Percentiles rank a stretch among this genome's conserved stretches.
Conservation (phyloP, 2,329 filamentous ascomycete species). For the Phialophora verrucosa region DNA sequence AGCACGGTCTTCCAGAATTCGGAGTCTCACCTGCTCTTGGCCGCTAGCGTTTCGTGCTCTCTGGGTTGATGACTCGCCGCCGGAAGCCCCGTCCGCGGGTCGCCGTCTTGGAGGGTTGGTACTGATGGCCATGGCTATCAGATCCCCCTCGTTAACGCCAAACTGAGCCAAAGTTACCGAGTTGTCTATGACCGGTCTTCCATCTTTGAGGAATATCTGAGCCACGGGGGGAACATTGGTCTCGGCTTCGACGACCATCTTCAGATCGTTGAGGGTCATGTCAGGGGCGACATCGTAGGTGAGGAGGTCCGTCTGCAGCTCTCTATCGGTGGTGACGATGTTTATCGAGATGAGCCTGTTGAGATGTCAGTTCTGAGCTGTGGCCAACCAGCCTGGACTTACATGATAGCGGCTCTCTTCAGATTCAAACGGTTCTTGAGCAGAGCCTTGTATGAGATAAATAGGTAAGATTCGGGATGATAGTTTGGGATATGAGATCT, state of each 20-base stretch:
- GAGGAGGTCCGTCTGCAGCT: conserved; percentile 73
- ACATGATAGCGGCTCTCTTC: conserved; percentile 16
- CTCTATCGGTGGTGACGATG: conserved; percentile 74
- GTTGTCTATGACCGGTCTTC: conserved; percentile 76
- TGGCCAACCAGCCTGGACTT: conserved; percentile 11
- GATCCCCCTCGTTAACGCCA: conserved; percentile 83
- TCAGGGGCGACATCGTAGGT: conserved; percentile 81
- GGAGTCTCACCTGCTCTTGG: conserved; percentile 80
- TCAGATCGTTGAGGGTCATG: conserved; percentile 83
- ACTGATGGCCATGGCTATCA: conserved; percentile 82
- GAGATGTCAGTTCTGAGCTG: conserved; percentile 13
- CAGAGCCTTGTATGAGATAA: background rate
- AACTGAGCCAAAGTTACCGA: conserved; percentile 80
- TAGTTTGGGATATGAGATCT: background rate
- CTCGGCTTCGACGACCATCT: conserved; percentile 86
- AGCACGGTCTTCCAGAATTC: conserved; percentile 78
- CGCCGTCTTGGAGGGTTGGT: conserved; percentile 36
- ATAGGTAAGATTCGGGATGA: background rate
- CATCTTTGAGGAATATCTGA: conserved; percentile 91
- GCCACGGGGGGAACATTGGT: conserved; percentile 71
- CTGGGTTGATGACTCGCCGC: conserved; percentile 33
- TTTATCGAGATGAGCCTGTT: conserved; percentile 84
- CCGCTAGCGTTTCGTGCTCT: conserved; percentile 56
- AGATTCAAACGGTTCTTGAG: background rate
- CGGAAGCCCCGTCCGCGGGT: conserved; percentile 27